These are phyloP conservation scores for Saccharomycopsis fibuligera DNA, from an alignment of 805 yeast species.

Conservation along the genomic window DNA sequence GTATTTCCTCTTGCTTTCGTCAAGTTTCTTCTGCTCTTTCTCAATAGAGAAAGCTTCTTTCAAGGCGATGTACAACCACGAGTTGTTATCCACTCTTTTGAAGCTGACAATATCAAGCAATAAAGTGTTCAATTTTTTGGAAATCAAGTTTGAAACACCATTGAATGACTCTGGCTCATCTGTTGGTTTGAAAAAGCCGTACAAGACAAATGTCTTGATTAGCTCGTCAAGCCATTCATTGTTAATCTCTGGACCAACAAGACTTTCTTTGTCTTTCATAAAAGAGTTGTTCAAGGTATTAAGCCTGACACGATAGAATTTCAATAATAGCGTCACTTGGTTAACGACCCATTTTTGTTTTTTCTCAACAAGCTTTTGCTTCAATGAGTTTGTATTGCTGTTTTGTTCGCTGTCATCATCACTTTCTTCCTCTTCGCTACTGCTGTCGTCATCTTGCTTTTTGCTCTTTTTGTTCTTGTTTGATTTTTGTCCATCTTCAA, in stretches of 20 bases:
- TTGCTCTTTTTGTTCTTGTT: slow-evolving; percentile 24
- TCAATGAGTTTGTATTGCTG: slow-evolving; percentile 19
- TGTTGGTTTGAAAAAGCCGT: slow-evolving; percentile 17
- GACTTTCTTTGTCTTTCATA: background rate
- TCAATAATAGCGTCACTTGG: slow-evolving; percentile 35
- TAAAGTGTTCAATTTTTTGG: slow-evolving; percentile 62
- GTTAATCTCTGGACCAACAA: background rate
- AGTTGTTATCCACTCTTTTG: slow-evolving; percentile 36
- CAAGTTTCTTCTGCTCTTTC: slow-evolving; percentile 20
- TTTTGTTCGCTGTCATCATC: slow-evolving; percentile 18
- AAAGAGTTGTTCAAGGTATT: slow-evolving; percentile 23
- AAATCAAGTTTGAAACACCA: slow-evolving; percentile 37
- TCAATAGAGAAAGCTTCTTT: slow-evolving; percentile 30
- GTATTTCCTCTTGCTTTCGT: slow-evolving; percentile 20
- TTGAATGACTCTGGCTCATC: slow-evolving; percentile 20
- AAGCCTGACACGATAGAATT: slow-evolving; percentile 39
- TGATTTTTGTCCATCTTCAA: slow-evolving; percentile 8
- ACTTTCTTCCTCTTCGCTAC: slow-evolving; percentile 19
- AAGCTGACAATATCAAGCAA: slow-evolving; percentile 49
- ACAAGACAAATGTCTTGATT: slow-evolving; percentile 27
- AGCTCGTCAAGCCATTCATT: slow-evolving; percentile 29
- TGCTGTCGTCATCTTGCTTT: slow-evolving; percentile 20
- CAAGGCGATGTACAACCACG: slow-evolving; percentile 60
- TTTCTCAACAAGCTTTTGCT: slow-evolving; percentile 24
- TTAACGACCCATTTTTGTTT: slow-evolving; percentile 57